These are phyloP conservation scores for Paxillus rubicundulus DNA, from an alignment of 768 basidiomycete species.

Conservation along the genomic window DNA sequence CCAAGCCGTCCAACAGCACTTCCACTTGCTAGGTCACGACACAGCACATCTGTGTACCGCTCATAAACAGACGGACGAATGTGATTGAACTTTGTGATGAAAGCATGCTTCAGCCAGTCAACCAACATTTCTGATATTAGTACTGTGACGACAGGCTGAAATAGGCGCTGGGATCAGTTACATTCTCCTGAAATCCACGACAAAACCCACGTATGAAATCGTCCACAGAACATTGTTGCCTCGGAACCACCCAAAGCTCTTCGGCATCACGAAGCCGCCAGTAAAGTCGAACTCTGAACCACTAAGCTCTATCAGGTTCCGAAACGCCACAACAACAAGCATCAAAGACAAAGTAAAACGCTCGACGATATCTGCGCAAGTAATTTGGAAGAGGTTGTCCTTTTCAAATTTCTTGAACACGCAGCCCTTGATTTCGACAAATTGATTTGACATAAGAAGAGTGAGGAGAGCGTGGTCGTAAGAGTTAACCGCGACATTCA, in stretches of 20 bases:
- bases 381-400: slow-evolving; percentile 97
- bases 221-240: slow-evolving; percentile 81
- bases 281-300: slow-evolving; percentile 83
- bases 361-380: slow-evolving; percentile 98
- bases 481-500: slow-evolving; percentile 98
- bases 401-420: slow-evolving; percentile 99
- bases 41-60: slow-evolving; percentile 92
- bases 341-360: slow-evolving; percentile 90
- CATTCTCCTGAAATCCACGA: background rate
- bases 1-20: slow-evolving; percentile 66
- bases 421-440: slow-evolving; percentile 98
- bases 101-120: slow-evolving; percentile 99
- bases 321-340: slow-evolving; percentile 87
- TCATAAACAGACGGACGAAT: slow-evolving; percentile 95
- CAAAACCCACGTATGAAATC: slow-evolving; percentile 76
- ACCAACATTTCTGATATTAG: slow-evolving; percentile 90
- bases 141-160: slow-evolving; percentile 87
- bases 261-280: slow-evolving; percentile 70
- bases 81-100: slow-evolving; percentile 99
- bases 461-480: slow-evolving; percentile 96
- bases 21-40: slow-evolving; percentile 84
- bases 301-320: slow-evolving; percentile 91
- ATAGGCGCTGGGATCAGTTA: background rate
- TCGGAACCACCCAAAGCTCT: slow-evolving; percentile 81
- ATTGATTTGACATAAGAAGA: slow-evolving; percentile 94